Base-by-base conservation (phyloP, 257 asterid species). In the Solanum pinnatisectum region DNA sequence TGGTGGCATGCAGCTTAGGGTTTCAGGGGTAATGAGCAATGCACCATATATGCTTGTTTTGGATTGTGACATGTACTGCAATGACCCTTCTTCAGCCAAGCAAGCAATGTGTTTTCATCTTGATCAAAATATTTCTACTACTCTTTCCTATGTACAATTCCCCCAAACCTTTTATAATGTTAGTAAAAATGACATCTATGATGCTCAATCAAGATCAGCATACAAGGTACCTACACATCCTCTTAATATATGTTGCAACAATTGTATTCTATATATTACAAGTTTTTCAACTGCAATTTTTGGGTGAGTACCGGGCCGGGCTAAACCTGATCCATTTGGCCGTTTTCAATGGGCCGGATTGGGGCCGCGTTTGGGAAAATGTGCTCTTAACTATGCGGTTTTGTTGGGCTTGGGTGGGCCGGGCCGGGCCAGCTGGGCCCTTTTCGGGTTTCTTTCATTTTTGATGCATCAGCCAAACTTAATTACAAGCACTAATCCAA, bases 11-110 rank as follows among this genome's bases (percentile, higher is more conserved):
- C 70, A 94, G 95, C 94, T 92, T 83, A 89, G 93, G 89, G 97
- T 95, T 35, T 95, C 98, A 5, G 98, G 98, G 77, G 32, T 94
- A 65, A 93, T 94, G 97, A 95, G 98, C 93, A 95, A 95, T 89
- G 98, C 93, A 5, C 97, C 95, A 14, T 94, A 92, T 60, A 87
- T 91, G 44, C 88, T 94, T 52, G 93, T 93, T 10, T 88, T 94
- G 90, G 96, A 94, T 44, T 93, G 96, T 40, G 96, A 94, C 89
- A 94, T 94, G 95, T 94, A 94, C 33, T 94, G 96, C 88, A 93
- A 94, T 56, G 96, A 94, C 60, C 93, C 96, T n/a, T 89, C 96
- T 73, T 94, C 96, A 6, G 94, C 95, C 22, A 94, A 92, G 84
- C 94, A 94, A 84, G 96, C 96, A 37, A 94, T 94, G 96, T 93